These are phyloP conservation scores for Penicillium sp. DNA, from an alignment of 2,329 filamentous ascomycete species.

Conservation along the genomic window DNA sequence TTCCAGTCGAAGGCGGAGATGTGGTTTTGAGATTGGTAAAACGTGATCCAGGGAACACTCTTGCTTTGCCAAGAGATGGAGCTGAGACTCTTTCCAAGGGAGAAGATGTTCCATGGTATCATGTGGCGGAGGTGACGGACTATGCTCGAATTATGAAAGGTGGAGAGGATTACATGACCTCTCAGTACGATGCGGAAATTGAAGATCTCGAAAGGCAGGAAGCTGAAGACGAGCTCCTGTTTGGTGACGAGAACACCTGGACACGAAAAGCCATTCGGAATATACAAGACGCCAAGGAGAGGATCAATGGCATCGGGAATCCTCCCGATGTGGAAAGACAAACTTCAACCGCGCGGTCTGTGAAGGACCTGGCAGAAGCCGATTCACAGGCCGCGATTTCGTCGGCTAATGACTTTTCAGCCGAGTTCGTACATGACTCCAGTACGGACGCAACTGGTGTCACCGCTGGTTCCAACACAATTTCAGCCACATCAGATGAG, in stretches of 20 bases:
- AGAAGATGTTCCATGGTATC: constrained; percentile 88
- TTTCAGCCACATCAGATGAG: constrained; percentile 15
- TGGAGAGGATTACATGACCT: constrained; percentile 76
- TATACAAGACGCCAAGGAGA: constrained; percentile 71
- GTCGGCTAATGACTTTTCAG: constrained; percentile 39
- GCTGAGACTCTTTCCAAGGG: constrained; percentile 62
- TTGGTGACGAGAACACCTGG: constrained; percentile 91
- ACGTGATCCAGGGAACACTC: constrained; percentile 70
- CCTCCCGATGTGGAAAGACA: constrained; percentile 52
- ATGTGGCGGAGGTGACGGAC: constrained; percentile 86
- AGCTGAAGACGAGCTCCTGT: constrained; percentile 83
- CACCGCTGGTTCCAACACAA: constrained; percentile 4
- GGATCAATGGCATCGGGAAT: constrained; percentile 61
- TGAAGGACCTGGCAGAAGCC: constrained; percentile 45
- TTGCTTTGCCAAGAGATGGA: constrained; percentile 80
- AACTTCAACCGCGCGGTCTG: constrained; percentile 45
- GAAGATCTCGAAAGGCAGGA: constrained; percentile 68
- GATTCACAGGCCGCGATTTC: constrained; percentile 45
- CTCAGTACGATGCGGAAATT: constrained; percentile 75
- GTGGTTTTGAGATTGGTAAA: constrained; percentile 83
- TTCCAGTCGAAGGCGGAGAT: constrained; percentile 78
- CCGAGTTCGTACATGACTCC: constrained; percentile 17
- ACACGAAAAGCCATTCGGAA: constrained; percentile 73
- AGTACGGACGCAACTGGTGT: constrained; percentile 2
- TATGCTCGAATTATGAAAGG: constrained; percentile 96